Evolutionary conservation across 805 yeast species (phyloP), one percentile per base, ranked within the genome.

Genomic region (Suhomyces vadensis): DNA sequence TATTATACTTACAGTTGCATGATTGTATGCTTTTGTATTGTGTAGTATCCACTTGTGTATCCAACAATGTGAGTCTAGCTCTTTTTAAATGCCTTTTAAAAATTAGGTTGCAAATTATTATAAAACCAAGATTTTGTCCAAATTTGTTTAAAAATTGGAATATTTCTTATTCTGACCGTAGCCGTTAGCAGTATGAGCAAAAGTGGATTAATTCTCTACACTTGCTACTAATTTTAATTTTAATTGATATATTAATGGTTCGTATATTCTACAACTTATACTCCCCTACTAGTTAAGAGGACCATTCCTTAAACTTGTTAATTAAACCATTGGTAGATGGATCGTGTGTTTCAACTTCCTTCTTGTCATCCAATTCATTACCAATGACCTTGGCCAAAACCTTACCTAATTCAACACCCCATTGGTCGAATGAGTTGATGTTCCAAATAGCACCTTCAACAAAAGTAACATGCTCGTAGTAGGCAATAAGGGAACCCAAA

Each of bases 341-440:
- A 66, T 94, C 99, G 70, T 94, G 99, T 48, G 81, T 63, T 26
- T 73, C 64, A 44, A 86, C 82, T 43, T 73, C 69, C 37, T 67
- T 63, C 23, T 72, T 59, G 63, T 77, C 80, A 57, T 86, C 87
- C 64, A 94, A 82, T 74, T 94, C 97, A 59, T 79, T 79, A 60
- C 95, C 92, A 62, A 94, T 92, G 47, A 79, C 94, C 83, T 94
- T 94, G 64, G 99, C 99, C 65, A 94, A 82, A 42, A 86, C 95
- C 77, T 94, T 94, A 69, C 99, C 99, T 60, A 94, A 86, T 77
- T 94, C 99, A 61, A 94, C 99, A 73, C 99, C 99, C 96, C 98
- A 94, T 78, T 94, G 99, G 77, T 94, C 99, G 66, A 89, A 94
- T 14, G 98, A 92, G 83, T 94, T 94, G 77, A 94, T 91, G 81